Evolutionary conservation across 1,284 basidiomycete genomes (phyloP), one percentile per base, ranked within the genome.

Genomic region (Irpex rosettiformis): DNA sequence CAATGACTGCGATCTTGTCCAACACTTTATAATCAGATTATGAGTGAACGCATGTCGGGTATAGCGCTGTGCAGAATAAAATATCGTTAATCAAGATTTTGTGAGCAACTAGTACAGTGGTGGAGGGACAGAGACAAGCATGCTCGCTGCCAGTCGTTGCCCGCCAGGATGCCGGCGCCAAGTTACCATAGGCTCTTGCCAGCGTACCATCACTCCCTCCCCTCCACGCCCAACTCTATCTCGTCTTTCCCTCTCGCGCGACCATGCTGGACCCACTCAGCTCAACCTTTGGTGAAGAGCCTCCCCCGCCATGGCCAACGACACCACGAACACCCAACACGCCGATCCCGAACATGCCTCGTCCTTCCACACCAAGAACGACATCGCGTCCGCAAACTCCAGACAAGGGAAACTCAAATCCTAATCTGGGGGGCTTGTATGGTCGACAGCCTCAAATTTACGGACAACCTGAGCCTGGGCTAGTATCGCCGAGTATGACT

Each of bases 371-470:
- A 66, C 56, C 76, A 73, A 59, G 75, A 5, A 60, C 64, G 11
- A 42, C 25, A 45, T 48, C 49, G 27, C 54, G 59, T 16, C 58
- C 55, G 11, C 55, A 52, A 37, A 64, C 59, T 16, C 63, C 59
- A 21, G 56, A 57, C 33, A 22, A 61, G 33, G 16, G 52, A 33
- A 16, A n/a, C 43, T 45, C 21, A 8, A 37, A 30, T 22, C 30
- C 37, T 6, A 51, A 78, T 4, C 75, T 63, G 62, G 79, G 77
- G 51, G 84, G 84, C 25, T 70, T 84, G 21, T 91, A 88, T 63
- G 89, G 89, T 56, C 87, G 82, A 69, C 86, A 89, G 66, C 88
- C 90, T 1, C 86, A 88, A 70, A 90, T 93, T 63, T 93, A 93
- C 63, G 91, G 90, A 2, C 88, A 89, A 67, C 89, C 89, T 1